Evolutionary conservation across 208 protist species (phyloP).

Genomic region (Leishmania mexicana): DNA sequence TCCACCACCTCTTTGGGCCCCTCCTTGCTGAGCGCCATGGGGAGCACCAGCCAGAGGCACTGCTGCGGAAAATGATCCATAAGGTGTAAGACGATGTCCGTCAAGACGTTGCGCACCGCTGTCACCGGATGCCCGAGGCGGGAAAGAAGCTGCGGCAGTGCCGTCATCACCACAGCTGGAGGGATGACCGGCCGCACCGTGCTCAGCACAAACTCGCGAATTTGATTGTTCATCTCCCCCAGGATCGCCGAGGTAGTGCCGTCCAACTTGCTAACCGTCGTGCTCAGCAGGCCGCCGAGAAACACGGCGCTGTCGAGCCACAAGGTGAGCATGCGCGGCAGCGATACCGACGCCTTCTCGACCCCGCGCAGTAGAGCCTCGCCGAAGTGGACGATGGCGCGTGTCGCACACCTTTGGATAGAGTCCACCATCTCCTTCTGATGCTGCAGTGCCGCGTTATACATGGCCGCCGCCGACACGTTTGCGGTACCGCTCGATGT

Average conservation of each 20-base stretch:
- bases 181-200: constrained; percentile 38
- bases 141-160: constrained; percentile 92
- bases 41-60: constrained; percentile 87
- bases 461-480: constrained; percentile 16
- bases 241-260: constrained; percentile 7
- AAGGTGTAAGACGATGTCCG: constrained; percentile 59
- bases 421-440: constrained; percentile 39
- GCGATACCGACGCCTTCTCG: constrained; percentile 88
- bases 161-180: constrained; percentile 61
- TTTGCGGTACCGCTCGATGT: background rate
- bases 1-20: constrained; percentile 42
- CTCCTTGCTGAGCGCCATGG: constrained; percentile 73
- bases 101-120: constrained; percentile 61
- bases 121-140: constrained; percentile 74
- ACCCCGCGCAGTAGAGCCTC: constrained; percentile 75
- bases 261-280: constrained; percentile 22
- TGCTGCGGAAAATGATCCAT: constrained; percentile 84
- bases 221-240: constrained; percentile 34
- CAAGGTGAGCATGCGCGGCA: constrained; percentile 96
- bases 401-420: constrained; percentile 22
- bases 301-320: constrained; percentile 89
- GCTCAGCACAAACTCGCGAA: constrained; percentile 33
- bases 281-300: constrained; percentile 32
- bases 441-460: constrained; percentile 24
- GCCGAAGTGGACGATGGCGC: constrained; percentile 83